Base-by-base conservation (phyloP, 1,139 yeast species). In the Candida labiduridarum region DNA sequence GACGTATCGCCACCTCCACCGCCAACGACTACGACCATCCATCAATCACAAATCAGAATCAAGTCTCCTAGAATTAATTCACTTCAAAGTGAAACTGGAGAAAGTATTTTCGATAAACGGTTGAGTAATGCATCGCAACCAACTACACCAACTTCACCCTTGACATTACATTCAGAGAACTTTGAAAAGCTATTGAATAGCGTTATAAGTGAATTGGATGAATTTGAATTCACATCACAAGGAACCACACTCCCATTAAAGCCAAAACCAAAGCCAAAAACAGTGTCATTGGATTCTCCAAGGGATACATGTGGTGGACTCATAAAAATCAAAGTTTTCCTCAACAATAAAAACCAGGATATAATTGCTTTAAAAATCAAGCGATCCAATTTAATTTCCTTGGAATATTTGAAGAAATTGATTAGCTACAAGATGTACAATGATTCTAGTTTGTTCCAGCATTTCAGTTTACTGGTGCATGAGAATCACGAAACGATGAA, bases 361-460 rank as follows among this genome's bases (percentile, higher is more conserved):
- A 68, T 71, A 14, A 61, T 72, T 15, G 73, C 67, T 2, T 53
- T 71, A 33, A 65, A 64, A 48, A 62, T 71, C 29, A 64, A 63
- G 43, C 59, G 63, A 31, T 54, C 65, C 11, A 62, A 66, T 46
- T 54, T 72, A 27, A 59, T 61, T n/a, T 62, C 72, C 10, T 58
- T 71, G 16, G 60, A 56, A 6, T 65, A 70, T 56, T 61, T 72
- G 53, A 71, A 72, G 53, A 65, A 64, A 53, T 53, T 68, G 44
- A 52, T 72, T 16, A 67, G 72, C 41, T 62, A 57, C 56, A 72
- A 72, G 54, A 67, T 72, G 42, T 71, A 70, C 55, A 69, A 67
- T 51, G 76, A 72, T 52, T 60, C 57, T 51, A 65, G 62, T 45
- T 62, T 71, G 50, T 63, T 61, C 22, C 59, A 62, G 50, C 76